Base-by-base conservation (phyloP, 1,284 basidiomycete genomes). In the Leccinum glutinopallens region DNA sequence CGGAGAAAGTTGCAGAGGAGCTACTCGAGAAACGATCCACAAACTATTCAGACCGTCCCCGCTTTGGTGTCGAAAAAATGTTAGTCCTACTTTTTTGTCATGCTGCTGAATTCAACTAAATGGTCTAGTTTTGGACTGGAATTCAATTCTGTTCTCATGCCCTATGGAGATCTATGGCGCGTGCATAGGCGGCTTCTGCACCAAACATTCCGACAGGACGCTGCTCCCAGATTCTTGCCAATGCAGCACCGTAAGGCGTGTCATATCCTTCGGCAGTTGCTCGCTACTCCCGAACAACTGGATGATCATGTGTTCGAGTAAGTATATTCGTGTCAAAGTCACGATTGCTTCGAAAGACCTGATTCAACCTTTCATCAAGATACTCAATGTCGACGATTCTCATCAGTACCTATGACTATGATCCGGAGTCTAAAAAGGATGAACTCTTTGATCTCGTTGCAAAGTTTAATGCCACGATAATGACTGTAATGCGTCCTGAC, bases 351-450 rank as follows among this genome's bases (percentile, higher is more conserved):
- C 10, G 22, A 19, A 22, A 56, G 29, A 33, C 29, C 29, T 17
- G 33, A 56, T 9, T 19, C 9, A 9, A 19, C 32, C 12, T 0
- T 53, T 12, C 8, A 17, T 54, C 8, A 13, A 68, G 67, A 3
- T 61, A 60, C 57, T 53, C 60, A 8, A 33, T 62, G n/a, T 74
- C 62, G 17, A 64, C 71, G 1, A 55, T 68, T 10, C 29, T 69
- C 60, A 59, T 66, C 1, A 62, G 56, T 15, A 37, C 63, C 5
- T 69, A 69, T 41, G 62, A 61, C 9, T 69, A 56, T 56, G 54
- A 56, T 19, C 54, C 54, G 19, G 29, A n/a, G 33, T 56, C 54
- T 10, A 29, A 17, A 17, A 13, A 56, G 29, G 54, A 56, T 9
- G 54, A 32, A n/a, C 32, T 56, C 9, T 29, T 56, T 17, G 32